Evolutionary conservation across 208 protist genomes (phyloP).

Genomic region (Crithidia brevicula): DNA sequence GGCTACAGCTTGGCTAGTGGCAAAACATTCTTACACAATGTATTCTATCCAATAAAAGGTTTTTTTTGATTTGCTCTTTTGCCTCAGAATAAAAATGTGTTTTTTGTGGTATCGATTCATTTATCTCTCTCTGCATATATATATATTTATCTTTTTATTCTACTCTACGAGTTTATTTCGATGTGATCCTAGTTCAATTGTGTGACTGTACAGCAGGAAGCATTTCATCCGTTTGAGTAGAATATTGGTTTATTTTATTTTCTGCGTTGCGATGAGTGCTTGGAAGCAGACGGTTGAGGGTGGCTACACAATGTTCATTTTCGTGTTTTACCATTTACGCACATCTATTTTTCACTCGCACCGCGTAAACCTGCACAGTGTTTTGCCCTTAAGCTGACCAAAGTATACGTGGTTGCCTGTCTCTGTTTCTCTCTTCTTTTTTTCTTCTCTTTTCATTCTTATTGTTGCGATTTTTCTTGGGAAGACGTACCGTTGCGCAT

Average conservation of each 20-base stretch:
- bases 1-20: not conserved
- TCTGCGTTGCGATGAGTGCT: not conserved
- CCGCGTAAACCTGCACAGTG: not conserved
- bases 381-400: conserved; percentile 2
- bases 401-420: not conserved
- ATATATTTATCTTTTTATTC: conserved; percentile 24
- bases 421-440: conserved; percentile 1
- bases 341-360: not conserved
- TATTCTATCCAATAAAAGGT: not conserved
- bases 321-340: not conserved
- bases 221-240: not conserved
- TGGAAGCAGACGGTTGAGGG: not conserved
- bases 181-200: conserved; percentile 17
- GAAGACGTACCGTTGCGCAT: not conserved
- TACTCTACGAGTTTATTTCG: not conserved
- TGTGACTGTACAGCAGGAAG: conserved; percentile 7
- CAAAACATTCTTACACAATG: conserved; percentile 14
- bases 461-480: conserved; percentile 19
- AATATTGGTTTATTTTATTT: not conserved
- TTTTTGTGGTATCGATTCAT: not conserved
- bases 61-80: not conserved
- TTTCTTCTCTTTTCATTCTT: conserved; percentile 7
- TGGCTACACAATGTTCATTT: not conserved
- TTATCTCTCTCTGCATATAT: conserved; percentile 5
- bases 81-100: too few relatives aligned